A percentile compares a stretch with the other conserved stretches of the same genome.
Evolutionary conservation across 495 filamentous ascomycete genomes (phyloP).

Genomic region (Hypoxylon trugodes): DNA sequence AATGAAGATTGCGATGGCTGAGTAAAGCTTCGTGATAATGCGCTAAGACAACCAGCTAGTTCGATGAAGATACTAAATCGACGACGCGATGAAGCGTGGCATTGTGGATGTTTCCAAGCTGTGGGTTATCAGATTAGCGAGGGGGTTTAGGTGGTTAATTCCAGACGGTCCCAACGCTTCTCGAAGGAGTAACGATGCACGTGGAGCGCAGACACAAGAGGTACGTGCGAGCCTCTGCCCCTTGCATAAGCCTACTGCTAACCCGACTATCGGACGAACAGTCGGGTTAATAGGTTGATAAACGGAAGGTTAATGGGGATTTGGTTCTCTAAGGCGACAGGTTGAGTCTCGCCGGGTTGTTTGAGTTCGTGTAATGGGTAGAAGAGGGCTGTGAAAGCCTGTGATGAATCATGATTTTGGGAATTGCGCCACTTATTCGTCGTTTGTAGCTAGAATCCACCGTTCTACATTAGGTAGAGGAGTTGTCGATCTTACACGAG

Average conservation of each 20-base stretch:
- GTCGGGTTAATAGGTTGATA: too few relatives aligned
- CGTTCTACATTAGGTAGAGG: background rate
- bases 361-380: background rate
- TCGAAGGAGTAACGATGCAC: slow-evolving; percentile 14
- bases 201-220: slow-evolving; percentile 8
- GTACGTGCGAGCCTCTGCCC: background rate
- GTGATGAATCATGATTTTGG: slow-evolving; percentile 30
- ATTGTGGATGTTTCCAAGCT: background rate
- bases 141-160: too few relatives aligned
- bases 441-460: slow-evolving; percentile 2
- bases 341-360: background rate
- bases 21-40: background rate
- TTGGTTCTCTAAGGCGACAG: background rate
- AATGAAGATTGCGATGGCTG: background rate
- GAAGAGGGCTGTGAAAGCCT: too few relatives aligned
- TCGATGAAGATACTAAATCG: background rate
- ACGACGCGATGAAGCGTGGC: background rate
- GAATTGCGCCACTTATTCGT: slow-evolving; percentile 10
- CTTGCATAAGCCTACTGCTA: slow-evolving; percentile 20
- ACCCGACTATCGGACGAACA: background rate
- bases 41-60: background rate
- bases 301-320: background rate
- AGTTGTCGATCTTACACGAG: background rate
- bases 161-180: background rate
- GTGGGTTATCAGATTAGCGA: too few relatives aligned